Percentiles rank a stretch among this genome's conserved stretches.
These are phyloP conservation scores for Infundibulicybe gibba DNA, from an alignment of 768 basidiomycete species.

Conservation along the genomic window DNA sequence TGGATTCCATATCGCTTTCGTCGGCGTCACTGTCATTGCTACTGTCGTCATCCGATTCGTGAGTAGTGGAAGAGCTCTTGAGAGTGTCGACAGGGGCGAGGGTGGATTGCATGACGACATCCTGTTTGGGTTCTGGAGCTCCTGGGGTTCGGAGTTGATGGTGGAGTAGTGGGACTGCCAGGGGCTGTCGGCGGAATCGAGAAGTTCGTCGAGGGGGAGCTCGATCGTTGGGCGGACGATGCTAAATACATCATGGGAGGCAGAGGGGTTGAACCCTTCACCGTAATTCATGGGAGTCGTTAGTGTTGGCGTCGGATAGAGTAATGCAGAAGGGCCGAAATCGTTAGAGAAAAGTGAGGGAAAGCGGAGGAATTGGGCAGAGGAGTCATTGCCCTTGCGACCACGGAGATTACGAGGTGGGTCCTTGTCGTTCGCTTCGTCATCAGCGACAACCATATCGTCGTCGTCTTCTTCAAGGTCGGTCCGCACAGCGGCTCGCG, in stretches of 20 bases:
- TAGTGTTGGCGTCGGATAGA: conserved; percentile 65
- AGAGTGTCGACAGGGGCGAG: conserved; percentile 9
- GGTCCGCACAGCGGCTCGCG: conserved; percentile 27
- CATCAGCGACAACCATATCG: conserved; percentile 12
- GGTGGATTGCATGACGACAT: conserved; percentile 24
- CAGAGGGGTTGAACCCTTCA: conserved; percentile 56
- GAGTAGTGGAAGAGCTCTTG: conserved; percentile 13
- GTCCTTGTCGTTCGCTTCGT: conserved; percentile 32
- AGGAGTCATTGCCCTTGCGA: conserved; percentile 13
- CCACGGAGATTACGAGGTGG: conserved; percentile 30
- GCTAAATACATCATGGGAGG: conserved; percentile 49
- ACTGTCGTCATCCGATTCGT: conserved; percentile 29
- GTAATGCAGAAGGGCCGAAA: conserved; percentile 75
- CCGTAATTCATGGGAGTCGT: conserved; percentile 74
- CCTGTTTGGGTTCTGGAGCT: conserved; percentile 16
- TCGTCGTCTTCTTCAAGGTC: conserved; percentile 16
- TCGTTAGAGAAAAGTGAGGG: conserved; percentile 70
- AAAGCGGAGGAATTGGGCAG: conserved; percentile 53
- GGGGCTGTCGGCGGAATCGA: conserved; percentile 34
- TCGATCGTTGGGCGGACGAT: conserved; percentile 81
- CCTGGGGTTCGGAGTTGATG: conserved; percentile 4
- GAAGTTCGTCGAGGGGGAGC: conserved; percentile 80
- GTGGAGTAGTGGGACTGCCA: conserved; percentile 9
- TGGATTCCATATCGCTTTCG: conserved; percentile 27
- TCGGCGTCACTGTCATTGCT: conserved; percentile 32